These are phyloP conservation scores for Pilobolus umbonatus DNA, from an alignment of 192 early-diverging fungal genomes.

Conservation along the genomic window DNA sequence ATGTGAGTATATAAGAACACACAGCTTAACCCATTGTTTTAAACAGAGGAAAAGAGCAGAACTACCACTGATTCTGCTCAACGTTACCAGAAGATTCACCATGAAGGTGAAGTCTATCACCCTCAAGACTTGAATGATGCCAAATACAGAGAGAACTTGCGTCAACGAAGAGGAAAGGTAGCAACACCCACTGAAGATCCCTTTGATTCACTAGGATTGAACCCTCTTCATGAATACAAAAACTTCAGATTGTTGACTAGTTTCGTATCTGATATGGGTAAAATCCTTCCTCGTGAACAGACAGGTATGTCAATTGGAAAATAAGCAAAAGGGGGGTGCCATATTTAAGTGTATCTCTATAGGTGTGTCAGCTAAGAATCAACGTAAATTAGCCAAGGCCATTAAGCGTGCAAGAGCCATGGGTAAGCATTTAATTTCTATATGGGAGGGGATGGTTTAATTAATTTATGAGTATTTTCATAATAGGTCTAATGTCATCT, in stretches of 20 bases:
- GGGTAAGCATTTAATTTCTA: conserved; percentile 19
- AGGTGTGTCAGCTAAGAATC: conserved; percentile 42
- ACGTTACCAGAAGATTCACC: conserved; percentile 25
- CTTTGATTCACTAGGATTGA: conserved; percentile 33
- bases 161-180: conserved; percentile 16
- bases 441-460: neutral
- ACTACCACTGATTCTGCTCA: conserved; percentile 9
- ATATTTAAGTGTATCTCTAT: conserved; percentile 1
- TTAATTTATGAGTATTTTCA: neutral
- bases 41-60: conserved; percentile 14
- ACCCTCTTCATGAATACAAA: conserved; percentile 46
- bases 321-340: neutral
- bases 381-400: conserved; percentile 43
- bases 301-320: conserved; percentile 29
- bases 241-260: conserved; percentile 36
- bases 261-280: conserved; percentile 48
- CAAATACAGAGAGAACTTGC: conserved; percentile 21
- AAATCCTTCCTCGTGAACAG: conserved; percentile 36
- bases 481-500: conserved; percentile 18
- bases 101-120: conserved; percentile 26
- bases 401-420: conserved; percentile 44
- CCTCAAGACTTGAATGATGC: conserved; percentile 34
- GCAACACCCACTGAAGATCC: conserved; percentile 29
- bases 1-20: neutral
- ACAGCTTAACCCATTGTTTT: neutral